Evolutionary conservation across 2,329 filamentous ascomycete genomes (phyloP).

Genomic region (Microdochium nivale): DNA sequence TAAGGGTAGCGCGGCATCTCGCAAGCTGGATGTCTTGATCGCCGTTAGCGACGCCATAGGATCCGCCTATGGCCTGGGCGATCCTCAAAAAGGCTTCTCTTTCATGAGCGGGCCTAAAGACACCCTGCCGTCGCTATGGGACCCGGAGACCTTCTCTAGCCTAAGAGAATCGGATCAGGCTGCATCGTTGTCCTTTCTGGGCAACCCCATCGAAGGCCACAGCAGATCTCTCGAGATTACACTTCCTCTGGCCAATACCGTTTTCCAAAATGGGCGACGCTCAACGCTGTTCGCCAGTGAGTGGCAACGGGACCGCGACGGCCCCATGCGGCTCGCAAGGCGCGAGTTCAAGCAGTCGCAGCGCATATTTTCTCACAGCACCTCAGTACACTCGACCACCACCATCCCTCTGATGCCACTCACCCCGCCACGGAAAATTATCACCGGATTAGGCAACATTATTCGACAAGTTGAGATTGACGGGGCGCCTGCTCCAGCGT

Average conservation of each 20-base stretch:
- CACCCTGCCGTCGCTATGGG: constrained; percentile 39
- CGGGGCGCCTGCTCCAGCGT: constrained; percentile 48
- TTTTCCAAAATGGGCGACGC: constrained; percentile 61
- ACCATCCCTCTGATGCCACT: constrained; percentile 48
- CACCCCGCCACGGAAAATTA: constrained; percentile 52
- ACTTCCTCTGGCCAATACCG: constrained; percentile 66
- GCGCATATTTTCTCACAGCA: constrained; percentile 11
- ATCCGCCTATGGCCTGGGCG: constrained; percentile 20
- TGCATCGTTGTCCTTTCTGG: constrained; percentile 31
- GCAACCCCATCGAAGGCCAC: constrained; percentile 18
- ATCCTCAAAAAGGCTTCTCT: constrained; percentile 36
- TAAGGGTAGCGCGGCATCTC: background rate
- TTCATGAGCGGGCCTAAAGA: constrained; percentile 34
- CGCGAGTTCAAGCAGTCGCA: constrained; percentile 30
- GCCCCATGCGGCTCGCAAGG: constrained; percentile 15
- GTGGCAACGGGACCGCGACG: constrained; percentile 20
- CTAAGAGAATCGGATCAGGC: constrained; percentile 22
- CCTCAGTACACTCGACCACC: constrained; percentile 8
- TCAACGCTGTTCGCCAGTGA: constrained; percentile 46
- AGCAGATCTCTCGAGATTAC: constrained; percentile 27
- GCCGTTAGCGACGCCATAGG: constrained; percentile 49
- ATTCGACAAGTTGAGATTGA: constrained; percentile 51
- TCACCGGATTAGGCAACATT: constrained; percentile 69
- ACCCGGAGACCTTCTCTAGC: constrained; percentile 13
- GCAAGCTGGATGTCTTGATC: constrained; percentile 36